Base-by-base conservation (phyloP, 106 monocot species). In the Dioscorea zingiberensis region DNA sequence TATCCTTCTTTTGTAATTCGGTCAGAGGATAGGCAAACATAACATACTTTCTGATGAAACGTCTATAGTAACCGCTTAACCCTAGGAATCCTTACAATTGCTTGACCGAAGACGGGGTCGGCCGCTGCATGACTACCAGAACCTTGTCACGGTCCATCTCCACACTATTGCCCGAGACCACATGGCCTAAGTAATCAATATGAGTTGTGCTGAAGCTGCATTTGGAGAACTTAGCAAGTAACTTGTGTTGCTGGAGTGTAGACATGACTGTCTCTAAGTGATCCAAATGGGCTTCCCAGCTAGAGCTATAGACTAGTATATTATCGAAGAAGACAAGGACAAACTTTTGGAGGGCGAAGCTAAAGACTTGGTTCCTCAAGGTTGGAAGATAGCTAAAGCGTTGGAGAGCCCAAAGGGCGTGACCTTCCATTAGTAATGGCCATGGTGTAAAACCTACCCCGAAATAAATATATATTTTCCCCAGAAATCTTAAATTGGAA, bases 141-240 rank as follows among this genome's bases (percentile, higher is more conserved):
- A 49, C 10, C 13, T 49, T 49, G 2, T 14, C 3, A 4, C 3
- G 3, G 10, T 49, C 49, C 49, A 18, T 18, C 13, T 18, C 18
- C 18, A 49, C 49, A 2, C 49, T 14, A 7, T 49, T 2, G 13
- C 13, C 2, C 2, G 12, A 32, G 1, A 62, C 18, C 17, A 30
- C 17, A 18, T 62, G 62, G 32, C 62, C 62, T 21, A 60, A 62
- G 18, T 62, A 62, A 4, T 62, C 62, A 9, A 62, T 7, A 10
- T 29, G 8, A 2, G 14, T 13, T 0, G 4, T 14, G 16, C 30
- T 13, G 18, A 49, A 49, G 49, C 13, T 18, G 13, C 49, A 49
- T 9, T 49, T 49, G 2, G 49, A 49, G 18, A 2, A 18, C 32
- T 62, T n/a, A 11, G 16, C 4, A n/a, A 1, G 19, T 18, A 29